phyloP scores from a whole-genome alignment of 108 stramenopile genomes.

The Skeletonema potamos region DNA sequence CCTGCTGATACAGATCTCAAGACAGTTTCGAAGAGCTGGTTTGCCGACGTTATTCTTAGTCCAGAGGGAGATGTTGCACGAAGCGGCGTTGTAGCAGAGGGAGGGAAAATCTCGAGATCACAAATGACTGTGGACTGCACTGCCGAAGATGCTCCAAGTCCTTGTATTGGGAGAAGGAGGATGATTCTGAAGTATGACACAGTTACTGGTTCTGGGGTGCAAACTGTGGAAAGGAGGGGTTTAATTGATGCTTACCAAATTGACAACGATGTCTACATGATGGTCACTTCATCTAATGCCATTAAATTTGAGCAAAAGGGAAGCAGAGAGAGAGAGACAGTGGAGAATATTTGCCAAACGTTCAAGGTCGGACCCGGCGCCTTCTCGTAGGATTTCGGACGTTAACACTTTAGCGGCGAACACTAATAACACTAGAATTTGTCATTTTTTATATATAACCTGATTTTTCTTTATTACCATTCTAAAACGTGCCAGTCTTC shows the following conservation, averaged over 20 bases:
- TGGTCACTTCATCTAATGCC: slow-evolving; percentile 70
- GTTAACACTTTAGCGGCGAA: not conserved
- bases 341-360: slow-evolving; percentile 70
- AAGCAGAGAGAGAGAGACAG: slow-evolving; percentile 73
- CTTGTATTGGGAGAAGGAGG: slow-evolving; percentile 46
- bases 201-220: slow-evolving; percentile 66
- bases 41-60: slow-evolving; percentile 61
- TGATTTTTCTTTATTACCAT: not conserved
- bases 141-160: slow-evolving; percentile 20
- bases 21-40: slow-evolving; percentile 50
- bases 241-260: slow-evolving; percentile 77
- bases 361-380: slow-evolving; percentile 43
- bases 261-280: slow-evolving; percentile 62
- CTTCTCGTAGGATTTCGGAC: not conserved
- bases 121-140: slow-evolving; percentile 48
- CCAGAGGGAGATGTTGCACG: slow-evolving; percentile 58
- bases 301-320: slow-evolving; percentile 68
- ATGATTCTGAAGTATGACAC: slow-evolving; percentile 67
- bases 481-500: slow-evolving; percentile 39
- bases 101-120: slow-evolving; percentile 50
- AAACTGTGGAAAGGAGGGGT: slow-evolving; percentile 68
- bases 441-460: not conserved
- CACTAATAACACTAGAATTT: no score
- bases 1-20: slow-evolving; percentile 52
- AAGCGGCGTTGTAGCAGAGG: slow-evolving; percentile 65